Conservation (phyloP, 2,329 filamentous ascomycete genomes). For the Fusarium musae region DNA sequence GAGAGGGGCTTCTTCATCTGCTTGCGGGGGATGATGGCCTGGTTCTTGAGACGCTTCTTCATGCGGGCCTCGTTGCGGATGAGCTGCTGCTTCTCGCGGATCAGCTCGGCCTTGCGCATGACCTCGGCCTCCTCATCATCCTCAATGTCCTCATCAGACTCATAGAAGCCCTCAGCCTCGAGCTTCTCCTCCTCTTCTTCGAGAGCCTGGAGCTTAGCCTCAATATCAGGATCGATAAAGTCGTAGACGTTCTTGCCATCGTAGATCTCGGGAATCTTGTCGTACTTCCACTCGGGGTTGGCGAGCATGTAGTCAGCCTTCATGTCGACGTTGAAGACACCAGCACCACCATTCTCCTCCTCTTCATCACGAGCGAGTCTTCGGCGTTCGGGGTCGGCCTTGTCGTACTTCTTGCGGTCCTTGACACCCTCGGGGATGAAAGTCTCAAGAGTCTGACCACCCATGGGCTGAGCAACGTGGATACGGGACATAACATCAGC, state of each 20-base stretch:
- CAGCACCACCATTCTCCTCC: conserved; percentile 90
- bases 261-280: conserved; percentile 93
- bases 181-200: conserved; percentile 96
- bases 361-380: conserved; percentile 88
- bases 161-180: conserved; percentile 92
- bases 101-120: conserved; percentile 90
- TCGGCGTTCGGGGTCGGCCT: conserved; percentile 84
- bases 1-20: conserved; percentile 83
- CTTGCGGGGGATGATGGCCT: conserved; percentile 89
- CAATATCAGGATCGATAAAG: conserved; percentile 96
- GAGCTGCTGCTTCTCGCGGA: conserved; percentile 91
- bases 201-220: conserved; percentile 87
- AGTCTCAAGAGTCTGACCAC: conserved; percentile 79
- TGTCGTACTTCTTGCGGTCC: conserved; percentile 87
- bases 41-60: conserved; percentile 97
- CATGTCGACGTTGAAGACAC: conserved; percentile 95
- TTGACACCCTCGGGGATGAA: conserved; percentile 90
- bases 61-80: conserved; percentile 95
- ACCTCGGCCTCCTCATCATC: conserved; percentile 91
- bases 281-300: conserved; percentile 93
- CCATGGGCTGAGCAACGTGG: conserved; percentile 94
- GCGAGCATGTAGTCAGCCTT: conserved; percentile 89
- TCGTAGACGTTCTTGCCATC: conserved; percentile 98
- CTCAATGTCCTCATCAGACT: conserved; percentile 83
- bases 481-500: conserved; percentile 93